Conservation (phyloP, 768 basidiomycete genomes). For the Serendipita sp. region DNA sequence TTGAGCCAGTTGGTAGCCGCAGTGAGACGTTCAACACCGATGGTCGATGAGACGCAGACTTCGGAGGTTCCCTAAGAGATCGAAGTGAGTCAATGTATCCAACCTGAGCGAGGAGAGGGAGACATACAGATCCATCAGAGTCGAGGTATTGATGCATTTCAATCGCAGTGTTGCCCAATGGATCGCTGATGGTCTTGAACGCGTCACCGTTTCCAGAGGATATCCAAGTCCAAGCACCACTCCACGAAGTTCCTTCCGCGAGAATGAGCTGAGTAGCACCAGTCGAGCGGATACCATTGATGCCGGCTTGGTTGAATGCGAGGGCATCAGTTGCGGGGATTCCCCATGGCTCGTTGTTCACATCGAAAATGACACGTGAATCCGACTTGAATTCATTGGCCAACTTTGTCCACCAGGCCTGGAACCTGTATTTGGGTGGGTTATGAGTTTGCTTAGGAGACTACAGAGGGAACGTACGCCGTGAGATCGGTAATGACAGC, state of each 20-base stretch:
- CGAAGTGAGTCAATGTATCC: neutral
- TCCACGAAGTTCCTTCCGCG: slow-evolving; percentile 30
- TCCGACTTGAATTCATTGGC: slow-evolving; percentile 35
- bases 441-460: neutral
- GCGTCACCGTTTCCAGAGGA: slow-evolving; percentile 39
- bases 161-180: slow-evolving; percentile 12
- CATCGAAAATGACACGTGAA: slow-evolving; percentile 39
- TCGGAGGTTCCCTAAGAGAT: slow-evolving; percentile 19
- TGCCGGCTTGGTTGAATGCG: slow-evolving; percentile 31
- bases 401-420: slow-evolving; percentile 41
- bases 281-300: slow-evolving; percentile 44
- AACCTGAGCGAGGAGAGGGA: neutral
- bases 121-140: slow-evolving; percentile 32
- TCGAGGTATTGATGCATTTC: slow-evolving; percentile 63
- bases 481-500: slow-evolving; percentile 32
- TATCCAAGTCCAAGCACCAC: slow-evolving; percentile 46
- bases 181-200: slow-evolving; percentile 37
- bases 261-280: slow-evolving; percentile 38
- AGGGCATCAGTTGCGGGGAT: slow-evolving; percentile 31
- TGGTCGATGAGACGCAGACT: slow-evolving; percentile 42
- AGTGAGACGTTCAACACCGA: slow-evolving; percentile 39
- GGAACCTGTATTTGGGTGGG: slow-evolving; percentile 22
- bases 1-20: slow-evolving; percentile 43
- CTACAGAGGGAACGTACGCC: slow-evolving; percentile 19
- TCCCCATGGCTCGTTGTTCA: slow-evolving; percentile 46